A percentile compares a stretch with the other conserved stretches of the same genome.
Conservation (phyloP, 2,329 filamentous ascomycete genomes). For the Aspergillus bombycis region DNA sequence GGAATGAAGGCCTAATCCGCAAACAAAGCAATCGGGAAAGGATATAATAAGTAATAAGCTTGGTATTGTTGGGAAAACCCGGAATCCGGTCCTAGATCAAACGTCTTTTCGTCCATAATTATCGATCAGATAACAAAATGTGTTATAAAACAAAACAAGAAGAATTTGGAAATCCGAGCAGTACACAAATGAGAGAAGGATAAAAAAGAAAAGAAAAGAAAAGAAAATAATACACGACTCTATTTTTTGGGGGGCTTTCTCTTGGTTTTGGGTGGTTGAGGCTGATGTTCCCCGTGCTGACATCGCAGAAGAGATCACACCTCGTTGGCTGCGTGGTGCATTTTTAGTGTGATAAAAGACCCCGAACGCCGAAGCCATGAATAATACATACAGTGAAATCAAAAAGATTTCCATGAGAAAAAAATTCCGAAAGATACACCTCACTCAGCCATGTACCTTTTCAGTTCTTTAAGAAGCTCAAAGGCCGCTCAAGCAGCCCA, state of each 20-base stretch:
- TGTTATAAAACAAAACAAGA: slow-evolving; percentile 11
- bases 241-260: slow-evolving; percentile 10
- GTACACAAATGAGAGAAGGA: background rate
- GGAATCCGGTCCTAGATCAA: background rate
- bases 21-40: background rate
- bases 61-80: background rate
- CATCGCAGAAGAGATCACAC: slow-evolving; percentile 22
- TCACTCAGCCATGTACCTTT: background rate
- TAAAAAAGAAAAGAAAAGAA: background rate
- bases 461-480: background rate
- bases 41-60: background rate
- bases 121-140: background rate
- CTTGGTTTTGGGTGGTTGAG: slow-evolving; percentile 2
- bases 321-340: slow-evolving; percentile 20
- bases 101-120: slow-evolving; percentile 4
- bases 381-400: slow-evolving; percentile 38
- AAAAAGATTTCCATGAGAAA: background rate
- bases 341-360: slow-evolving; percentile 33
- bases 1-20: background rate
- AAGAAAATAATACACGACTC: slow-evolving; percentile 3
- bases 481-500: slow-evolving; percentile 41
- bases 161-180: slow-evolving; percentile 4
- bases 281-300: slow-evolving; percentile 11
- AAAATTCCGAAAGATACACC: background rate
- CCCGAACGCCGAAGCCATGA: slow-evolving; percentile 38